Conservation (phyloP, 352 stramenopile genomes). For the Pythium monospermum region DNA sequence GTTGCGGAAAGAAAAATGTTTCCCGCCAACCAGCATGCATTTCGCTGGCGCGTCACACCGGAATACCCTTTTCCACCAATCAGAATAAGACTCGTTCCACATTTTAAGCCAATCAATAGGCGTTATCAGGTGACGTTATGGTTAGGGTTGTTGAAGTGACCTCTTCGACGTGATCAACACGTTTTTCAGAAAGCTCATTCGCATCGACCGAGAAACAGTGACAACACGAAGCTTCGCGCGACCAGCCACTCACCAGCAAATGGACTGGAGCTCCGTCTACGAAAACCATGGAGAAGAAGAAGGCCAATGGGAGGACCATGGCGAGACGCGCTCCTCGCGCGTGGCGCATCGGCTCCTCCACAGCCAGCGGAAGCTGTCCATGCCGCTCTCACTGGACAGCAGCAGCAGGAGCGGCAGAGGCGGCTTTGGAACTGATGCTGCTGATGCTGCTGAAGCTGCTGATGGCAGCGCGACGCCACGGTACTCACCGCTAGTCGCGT, state of each 20-base stretch:
- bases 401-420: not conserved
- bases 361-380: slow-evolving; percentile 47
- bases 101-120: not conserved
- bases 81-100: not conserved
- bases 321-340: slow-evolving; percentile 67
- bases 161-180: no score
- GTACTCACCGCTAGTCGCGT: slow-evolving; percentile 77
- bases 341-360: slow-evolving; percentile 66
- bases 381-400: slow-evolving; percentile 33
- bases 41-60: not conserved
- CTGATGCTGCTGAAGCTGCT: not conserved
- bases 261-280: slow-evolving; percentile 78
- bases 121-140: not conserved
- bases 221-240: no score
- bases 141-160: no score
- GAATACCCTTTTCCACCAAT: not conserved
- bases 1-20: not conserved
- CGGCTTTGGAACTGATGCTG: slow-evolving; percentile 4
- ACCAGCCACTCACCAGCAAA: no score
- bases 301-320: slow-evolving; percentile 58
- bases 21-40: not conserved
- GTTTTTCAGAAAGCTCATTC: not conserved
- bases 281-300: slow-evolving; percentile 65
- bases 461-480: not conserved
- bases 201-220: not conserved